Evolutionary conservation across 306 rosid genomes (phyloP).

Genomic region (Alnus glutinosa): DNA sequence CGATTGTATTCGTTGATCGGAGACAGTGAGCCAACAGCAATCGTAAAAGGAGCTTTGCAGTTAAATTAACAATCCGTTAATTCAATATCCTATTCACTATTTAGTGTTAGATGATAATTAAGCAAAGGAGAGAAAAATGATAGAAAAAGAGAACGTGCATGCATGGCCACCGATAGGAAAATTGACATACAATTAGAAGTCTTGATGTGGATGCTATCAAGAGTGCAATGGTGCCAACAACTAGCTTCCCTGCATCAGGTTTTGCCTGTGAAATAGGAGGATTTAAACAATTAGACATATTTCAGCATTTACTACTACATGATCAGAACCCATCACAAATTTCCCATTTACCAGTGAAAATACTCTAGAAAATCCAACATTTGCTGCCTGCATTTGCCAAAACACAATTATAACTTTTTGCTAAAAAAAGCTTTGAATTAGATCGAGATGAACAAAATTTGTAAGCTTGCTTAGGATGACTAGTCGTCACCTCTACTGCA

Average conservation of each 20-base stretch:
- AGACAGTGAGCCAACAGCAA: background rate
- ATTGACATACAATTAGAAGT: constrained; percentile 31
- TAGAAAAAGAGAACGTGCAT: background rate
- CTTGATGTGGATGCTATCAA: constrained; percentile 34
- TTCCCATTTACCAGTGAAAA: constrained; percentile 29
- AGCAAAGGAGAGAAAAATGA: background rate
- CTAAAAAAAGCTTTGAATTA: background rate
- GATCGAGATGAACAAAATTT: background rate
- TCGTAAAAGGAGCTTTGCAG: background rate
- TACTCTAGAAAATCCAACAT: constrained; percentile 21
- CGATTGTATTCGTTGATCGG: background rate
- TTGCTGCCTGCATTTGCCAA: constrained; percentile 28
- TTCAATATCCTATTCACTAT: background rate
- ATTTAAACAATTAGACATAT: background rate
- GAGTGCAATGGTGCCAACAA: constrained; percentile 33
- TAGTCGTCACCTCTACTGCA: constrained; percentile 26
- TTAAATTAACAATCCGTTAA: background rate
- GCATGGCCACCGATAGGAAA: background rate
- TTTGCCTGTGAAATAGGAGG: constrained; percentile 25
- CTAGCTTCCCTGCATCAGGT: constrained; percentile 35
- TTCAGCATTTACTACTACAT: background rate
- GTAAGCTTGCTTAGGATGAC: background rate
- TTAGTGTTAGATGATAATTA: background rate
- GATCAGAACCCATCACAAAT: background rate
- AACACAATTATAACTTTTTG: background rate